Conservation (phyloP, 2,329 filamentous ascomycete species). For the Stachybotrys chlorohalonatus region DNA sequence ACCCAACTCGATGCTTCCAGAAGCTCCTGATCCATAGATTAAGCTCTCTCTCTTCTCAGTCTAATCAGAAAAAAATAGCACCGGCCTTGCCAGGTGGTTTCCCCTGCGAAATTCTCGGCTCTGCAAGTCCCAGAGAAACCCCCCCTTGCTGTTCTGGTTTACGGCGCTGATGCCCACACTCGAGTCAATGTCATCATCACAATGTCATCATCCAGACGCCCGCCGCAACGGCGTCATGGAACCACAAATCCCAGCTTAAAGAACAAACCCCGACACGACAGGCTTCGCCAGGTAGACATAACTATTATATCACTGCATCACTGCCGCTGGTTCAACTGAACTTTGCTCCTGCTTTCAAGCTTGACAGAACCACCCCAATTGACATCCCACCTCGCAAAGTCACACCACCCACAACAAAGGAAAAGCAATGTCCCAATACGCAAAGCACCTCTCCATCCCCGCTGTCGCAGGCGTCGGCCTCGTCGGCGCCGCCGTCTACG, state of each 20-base stretch:
- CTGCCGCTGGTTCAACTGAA: not conserved
- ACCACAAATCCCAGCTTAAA: not conserved
- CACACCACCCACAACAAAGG: not conserved
- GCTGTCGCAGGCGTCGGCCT: constrained; percentile 9
- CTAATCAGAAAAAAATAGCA: no score
- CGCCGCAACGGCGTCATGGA: not conserved
- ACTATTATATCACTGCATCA: no score
- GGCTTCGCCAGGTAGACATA: no score
- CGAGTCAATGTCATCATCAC: not conserved
- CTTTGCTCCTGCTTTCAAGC: not conserved
- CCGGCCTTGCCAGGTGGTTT: not conserved
- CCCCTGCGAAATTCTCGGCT: not conserved
- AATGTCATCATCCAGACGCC: not conserved
- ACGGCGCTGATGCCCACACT: not conserved
- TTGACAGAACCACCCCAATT: not conserved
- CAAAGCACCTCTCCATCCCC: constrained; percentile 4
- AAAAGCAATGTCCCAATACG: not conserved
- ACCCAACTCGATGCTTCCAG: not conserved
- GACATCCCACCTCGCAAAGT: not conserved
- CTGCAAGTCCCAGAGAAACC: not conserved
- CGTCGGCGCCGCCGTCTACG: constrained; percentile 15
- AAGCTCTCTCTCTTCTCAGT: not conserved
- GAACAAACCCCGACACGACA: not conserved
- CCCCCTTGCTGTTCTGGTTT: not conserved
- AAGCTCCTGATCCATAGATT: not conserved